Percentiles rank a stretch among this genome's conserved stretches.
phyloP scores from a whole-genome alignment of 345 rosid genomes.

The Syzygium jambos region DNA sequence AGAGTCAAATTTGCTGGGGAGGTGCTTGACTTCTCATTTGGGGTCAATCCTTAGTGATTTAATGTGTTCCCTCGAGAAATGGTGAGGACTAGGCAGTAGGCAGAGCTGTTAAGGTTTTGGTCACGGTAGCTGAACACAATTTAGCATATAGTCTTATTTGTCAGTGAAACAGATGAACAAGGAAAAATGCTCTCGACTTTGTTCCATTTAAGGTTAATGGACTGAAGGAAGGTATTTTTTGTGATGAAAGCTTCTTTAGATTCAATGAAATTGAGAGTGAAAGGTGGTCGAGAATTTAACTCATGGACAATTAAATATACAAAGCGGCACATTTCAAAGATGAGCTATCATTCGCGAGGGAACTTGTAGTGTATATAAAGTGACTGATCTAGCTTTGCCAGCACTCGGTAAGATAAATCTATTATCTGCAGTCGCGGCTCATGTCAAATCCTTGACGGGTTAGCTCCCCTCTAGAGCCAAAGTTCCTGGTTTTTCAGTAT shows the following conservation, averaged over 20 bases:
- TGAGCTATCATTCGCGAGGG: no score
- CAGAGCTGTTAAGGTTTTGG: not conserved
- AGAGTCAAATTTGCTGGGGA: not conserved
- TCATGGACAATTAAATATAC: no score
- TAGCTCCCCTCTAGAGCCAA: not conserved
- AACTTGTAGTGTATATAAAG: no score
- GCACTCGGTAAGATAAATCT: not conserved
- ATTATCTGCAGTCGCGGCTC: not conserved
- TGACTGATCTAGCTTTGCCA: no score
- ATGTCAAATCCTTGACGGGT: not conserved
- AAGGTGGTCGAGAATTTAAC: no score
- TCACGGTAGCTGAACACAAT: not conserved
- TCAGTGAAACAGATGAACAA: not conserved
- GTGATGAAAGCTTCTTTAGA: not conserved
- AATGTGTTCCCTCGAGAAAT: constrained; percentile 8
- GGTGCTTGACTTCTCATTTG: not conserved
- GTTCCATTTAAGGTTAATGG: not conserved
- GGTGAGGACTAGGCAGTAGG: not conserved
- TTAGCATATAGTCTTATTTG: not conserved
- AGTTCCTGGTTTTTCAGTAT: not conserved
- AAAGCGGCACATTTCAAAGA: no score
- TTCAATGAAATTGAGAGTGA: no score
- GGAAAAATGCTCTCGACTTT: not conserved
- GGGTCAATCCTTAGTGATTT: constrained; percentile 6
- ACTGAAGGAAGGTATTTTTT: not conserved